A percentile compares a stretch with the other conserved stretches of the same genome.
These are phyloP conservation scores for Solanum tarapatanum DNA, from an alignment of 257 asterid genomes.

Conservation along the genomic window DNA sequence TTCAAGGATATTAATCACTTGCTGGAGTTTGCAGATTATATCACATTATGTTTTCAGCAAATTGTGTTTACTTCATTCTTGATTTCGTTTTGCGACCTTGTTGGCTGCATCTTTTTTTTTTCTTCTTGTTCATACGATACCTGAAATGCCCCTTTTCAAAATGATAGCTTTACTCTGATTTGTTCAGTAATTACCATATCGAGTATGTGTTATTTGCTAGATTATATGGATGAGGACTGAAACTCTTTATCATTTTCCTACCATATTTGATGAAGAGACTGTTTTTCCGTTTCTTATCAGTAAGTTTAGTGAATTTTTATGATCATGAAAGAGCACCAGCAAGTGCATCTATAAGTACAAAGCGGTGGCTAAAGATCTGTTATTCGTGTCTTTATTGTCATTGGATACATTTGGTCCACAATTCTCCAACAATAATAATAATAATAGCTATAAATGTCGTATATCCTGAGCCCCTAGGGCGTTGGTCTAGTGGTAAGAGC, in stretches of 20 bases:
- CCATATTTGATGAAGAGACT: background rate
- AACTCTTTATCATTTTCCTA: background rate
- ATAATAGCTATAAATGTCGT: background rate
- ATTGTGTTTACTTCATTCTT: background rate
- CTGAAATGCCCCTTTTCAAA: background rate
- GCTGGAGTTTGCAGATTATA: background rate
- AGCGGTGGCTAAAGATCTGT: background rate
- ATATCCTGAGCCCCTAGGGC: background rate
- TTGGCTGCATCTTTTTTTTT: background rate
- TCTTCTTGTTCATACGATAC: background rate
- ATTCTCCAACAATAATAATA: background rate
- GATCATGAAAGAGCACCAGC: background rate
- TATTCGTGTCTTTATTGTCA: background rate
- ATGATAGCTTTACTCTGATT: background rate
- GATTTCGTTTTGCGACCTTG: background rate
- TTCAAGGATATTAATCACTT: background rate
- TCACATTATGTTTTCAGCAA: background rate
- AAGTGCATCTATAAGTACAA: background rate
- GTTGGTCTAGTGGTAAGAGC: background rate
- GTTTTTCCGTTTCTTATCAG: background rate
- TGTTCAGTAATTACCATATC: background rate
- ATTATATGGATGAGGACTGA: background rate
- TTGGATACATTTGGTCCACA: background rate
- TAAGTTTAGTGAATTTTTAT: background rate
- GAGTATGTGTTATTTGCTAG: background rate